Conservation (phyloP, 2,329 filamentous ascomycete species). For the Aspergillus texensis region DNA sequence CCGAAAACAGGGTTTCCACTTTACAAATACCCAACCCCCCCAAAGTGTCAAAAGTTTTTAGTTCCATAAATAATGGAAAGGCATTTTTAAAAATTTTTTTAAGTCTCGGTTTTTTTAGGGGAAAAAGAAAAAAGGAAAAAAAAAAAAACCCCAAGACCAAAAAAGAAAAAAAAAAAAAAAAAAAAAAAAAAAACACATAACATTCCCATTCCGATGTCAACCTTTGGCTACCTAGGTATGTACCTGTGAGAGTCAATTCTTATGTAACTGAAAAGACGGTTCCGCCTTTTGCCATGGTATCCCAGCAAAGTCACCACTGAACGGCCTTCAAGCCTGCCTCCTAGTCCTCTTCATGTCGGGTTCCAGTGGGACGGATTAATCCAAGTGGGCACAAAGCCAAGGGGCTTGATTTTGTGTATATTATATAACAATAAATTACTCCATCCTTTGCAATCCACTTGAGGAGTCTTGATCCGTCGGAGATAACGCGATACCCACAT, state of each 20-base stretch:
- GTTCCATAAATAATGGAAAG: too few relatives aligned
- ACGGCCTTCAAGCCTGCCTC: background rate
- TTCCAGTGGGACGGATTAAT: background rate
- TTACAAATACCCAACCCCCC: too few relatives aligned
- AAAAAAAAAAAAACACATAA: background rate
- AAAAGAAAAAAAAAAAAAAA: too few relatives aligned
- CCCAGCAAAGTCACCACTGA: background rate
- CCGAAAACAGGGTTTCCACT: too few relatives aligned
- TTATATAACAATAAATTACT: background rate
- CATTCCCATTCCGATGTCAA: too few relatives aligned
- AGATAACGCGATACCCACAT: slow-evolving; percentile 25
- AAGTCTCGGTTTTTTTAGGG: too few relatives aligned
- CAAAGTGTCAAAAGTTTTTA: too few relatives aligned
- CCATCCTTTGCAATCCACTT: slow-evolving; percentile 7
- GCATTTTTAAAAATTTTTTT: too few relatives aligned
- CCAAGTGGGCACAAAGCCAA: slow-evolving; percentile 8
- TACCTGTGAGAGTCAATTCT: background rate
- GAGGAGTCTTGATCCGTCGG: slow-evolving; percentile 16
- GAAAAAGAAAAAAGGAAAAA: too few relatives aligned
- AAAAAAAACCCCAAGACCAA: too few relatives aligned
- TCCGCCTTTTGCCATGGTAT: background rate
- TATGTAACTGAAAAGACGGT: slow-evolving; percentile 7
- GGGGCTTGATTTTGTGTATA: slow-evolving; percentile 5
- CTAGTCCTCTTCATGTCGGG: background rate
- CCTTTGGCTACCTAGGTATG: too few relatives aligned